Evolutionary conservation across 192 early-diverging fungal species (phyloP), one percentile per base, ranked within the genome.

Genomic region (Backusella westeae): DNA sequence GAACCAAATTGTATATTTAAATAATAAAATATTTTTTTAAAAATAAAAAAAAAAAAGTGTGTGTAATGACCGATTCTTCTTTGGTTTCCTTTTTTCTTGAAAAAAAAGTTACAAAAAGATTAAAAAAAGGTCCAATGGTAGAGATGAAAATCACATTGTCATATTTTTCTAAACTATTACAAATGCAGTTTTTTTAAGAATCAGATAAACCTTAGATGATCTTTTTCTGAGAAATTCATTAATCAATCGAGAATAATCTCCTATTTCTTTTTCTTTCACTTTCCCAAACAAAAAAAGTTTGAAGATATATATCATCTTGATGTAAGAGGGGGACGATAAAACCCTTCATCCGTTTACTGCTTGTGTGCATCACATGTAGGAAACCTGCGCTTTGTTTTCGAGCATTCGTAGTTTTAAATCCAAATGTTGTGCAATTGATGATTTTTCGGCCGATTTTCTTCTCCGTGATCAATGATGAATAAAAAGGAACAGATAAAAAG

Each of bases 181-280:
- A 63, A 29, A 29, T 21, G 7, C n/a, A 53, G n/a, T 53, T 23
- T 26, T 63, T 63, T 53, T 53, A 6, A 63, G 56, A 63, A 63
- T 63, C 56, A 63, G 56, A 63, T 63, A 63, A 63, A 63, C 56
- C 56, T 63, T 63, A 63, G 56, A 63, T 63, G 56, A 59, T 59
- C 56, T 59, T 59, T 32, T 26, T 21, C 17, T 49, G 46, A 21
- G 46, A 49, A 49, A 49, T 5, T 44, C 46, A n/a, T n/a, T 15
- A 10, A 63, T 29, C 23, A 8, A 56, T 3, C 53, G 2, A 26
- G 17, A 53, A 53, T 2, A 26, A 26, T 23, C n/a, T 26, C 9
- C 21, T n/a, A 0, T 21, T n/a, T 21, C 52, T 21, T 53, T n/a
- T 53, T 59, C 2, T 59, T 26, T n/a, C 19, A 49, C 46, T 49